phyloP scores from a whole-genome alignment of 2,329 filamentous ascomycete genomes.

The Curvularia sp. region DNA sequence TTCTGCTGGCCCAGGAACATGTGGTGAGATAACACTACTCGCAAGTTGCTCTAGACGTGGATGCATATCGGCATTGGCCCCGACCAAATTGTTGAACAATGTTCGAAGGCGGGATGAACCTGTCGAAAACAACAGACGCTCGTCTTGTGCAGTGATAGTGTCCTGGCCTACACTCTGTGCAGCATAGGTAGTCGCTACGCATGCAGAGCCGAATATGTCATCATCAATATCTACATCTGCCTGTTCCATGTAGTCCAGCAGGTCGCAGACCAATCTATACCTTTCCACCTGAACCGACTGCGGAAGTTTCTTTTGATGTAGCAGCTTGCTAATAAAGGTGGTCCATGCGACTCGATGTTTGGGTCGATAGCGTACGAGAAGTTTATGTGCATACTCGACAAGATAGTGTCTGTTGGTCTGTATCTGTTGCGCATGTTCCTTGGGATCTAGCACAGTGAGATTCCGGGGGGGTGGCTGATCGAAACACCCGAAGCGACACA shows the following conservation, averaged over 20 bases:
- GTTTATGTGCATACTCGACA: constrained; percentile 39
- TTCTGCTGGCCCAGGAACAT: constrained; percentile 55
- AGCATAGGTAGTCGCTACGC: constrained; percentile 42
- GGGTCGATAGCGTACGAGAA: constrained; percentile 35
- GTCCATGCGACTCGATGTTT: constrained; percentile 41
- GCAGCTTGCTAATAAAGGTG: constrained; percentile 35
- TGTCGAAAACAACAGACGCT: constrained; percentile 23
- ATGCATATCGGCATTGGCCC: constrained; percentile 25
- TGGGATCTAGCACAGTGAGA: constrained; percentile 14
- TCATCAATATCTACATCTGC: constrained; percentile 46
- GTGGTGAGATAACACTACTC: constrained; percentile 42
- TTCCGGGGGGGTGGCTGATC: constrained; percentile 12
- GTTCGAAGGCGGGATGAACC: constrained; percentile 32
- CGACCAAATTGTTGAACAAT: constrained; percentile 37
- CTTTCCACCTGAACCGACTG: constrained; percentile 18
- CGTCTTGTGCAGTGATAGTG: constrained; percentile 15
- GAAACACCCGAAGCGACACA: constrained; percentile 42
- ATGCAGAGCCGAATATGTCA: constrained; percentile 41
- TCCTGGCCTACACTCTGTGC: constrained; percentile 30
- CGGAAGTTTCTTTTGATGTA: constrained; percentile 16
- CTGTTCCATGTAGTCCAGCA: constrained; percentile 38
- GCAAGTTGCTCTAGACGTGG: not conserved
- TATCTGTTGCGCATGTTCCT: constrained; percentile 30
- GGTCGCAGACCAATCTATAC: constrained; percentile 32
- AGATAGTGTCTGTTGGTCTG: constrained; percentile 33